Evolutionary conservation across 2,329 filamentous ascomycete species (phyloP), one percentile per base, ranked within the genome.

Genomic region (Rachicladosporium sp.): DNA sequence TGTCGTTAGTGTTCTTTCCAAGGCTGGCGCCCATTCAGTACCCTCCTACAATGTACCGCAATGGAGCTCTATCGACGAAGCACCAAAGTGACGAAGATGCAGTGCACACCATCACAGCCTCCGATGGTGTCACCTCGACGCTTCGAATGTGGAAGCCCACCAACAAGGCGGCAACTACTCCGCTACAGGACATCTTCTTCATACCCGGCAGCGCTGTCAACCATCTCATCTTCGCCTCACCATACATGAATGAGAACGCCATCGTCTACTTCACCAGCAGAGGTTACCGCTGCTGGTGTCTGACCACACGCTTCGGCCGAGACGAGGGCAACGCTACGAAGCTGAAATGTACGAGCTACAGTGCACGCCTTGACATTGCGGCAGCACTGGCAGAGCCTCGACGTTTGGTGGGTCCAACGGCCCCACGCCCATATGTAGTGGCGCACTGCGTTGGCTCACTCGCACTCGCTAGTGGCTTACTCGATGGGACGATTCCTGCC

Each of bases 381-480:
- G 76, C 75, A 3, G 71, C 67, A 30, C 56, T 78, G 6, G 61
- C 73, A 43, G 62, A 63, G 46, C 72, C 3, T 19, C 15, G 15
- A 5, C 15, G 15, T 80, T 39, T 68, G 35, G 74, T 4, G 41
- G 58, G 8, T 7, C 4, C 27, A 57, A 46, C 44, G 51, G 41
- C 13, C 44, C 49, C 55, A 13, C 66, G 64, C 36, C 57, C 76
- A 29, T 79, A 80, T 55, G 67, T 68, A 3, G 65, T 80, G 30
- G 67, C 70, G 1, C 76, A 81, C 57, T 81, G 76, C 56, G 73
- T 78, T 65, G 77, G 76, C 19, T 71, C 72, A 33, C 73, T 80
- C 0, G 72, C 76, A 1, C 66, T 74, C 38, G 60, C 71, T 0
- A 60, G 66, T 3, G 76, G 74, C n/a, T 61, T 81, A 1, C 64